Base-by-base conservation (phyloP, 2,329 filamentous ascomycete species). In the Epichloe aotearoae region DNA sequence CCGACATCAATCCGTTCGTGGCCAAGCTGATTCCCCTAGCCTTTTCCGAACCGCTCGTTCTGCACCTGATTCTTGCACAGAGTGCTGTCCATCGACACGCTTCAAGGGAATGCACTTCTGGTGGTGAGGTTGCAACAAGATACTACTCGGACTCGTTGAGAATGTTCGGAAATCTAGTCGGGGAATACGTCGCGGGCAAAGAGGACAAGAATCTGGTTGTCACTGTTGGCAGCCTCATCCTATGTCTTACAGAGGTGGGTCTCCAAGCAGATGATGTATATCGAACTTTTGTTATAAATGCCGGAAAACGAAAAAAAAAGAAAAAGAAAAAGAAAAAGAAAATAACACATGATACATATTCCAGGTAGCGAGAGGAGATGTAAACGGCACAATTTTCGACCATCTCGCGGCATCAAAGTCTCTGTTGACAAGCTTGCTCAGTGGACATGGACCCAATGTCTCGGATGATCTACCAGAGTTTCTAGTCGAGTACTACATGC, bases 401-500 rank as follows among this genome's bases (percentile, higher is more conserved):
- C 71, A 74, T 52, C 55, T 74, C 2, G 64, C 66, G 2, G 70
- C 70, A 0, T 72, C 72, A 17, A 69, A 69, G 47, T 67, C 68
- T 2, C 56, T 74, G 11, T 54, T 74, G 10, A 62, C 63, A 8
- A 64, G 62, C 2, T 55, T 73, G 2, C 59, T 73, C 4, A 59
- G 58, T 1, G 56, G 65, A 4, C 61, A 60, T 4, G 60, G 65
- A 40, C 54, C 59, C 0, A 60, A 66, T 3, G 55, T 67, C 3
- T 63, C 64, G 2, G 62, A 64, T 12, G 64, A 70, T 10, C 54
- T 74, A 3, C 65, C 67, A 30, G 66, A 71, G 30, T 73, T 73
- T 47, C 64, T 74, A 3, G 65, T 73, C 44, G 72, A 74, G 57
- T 74, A 73, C 39, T 74, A 73, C 53, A 66, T 71, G 52, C 72